Evolutionary conservation across 257 asterid genomes (phyloP), one percentile per base, ranked within the genome.

Genomic region (Ilex aquifolium): DNA sequence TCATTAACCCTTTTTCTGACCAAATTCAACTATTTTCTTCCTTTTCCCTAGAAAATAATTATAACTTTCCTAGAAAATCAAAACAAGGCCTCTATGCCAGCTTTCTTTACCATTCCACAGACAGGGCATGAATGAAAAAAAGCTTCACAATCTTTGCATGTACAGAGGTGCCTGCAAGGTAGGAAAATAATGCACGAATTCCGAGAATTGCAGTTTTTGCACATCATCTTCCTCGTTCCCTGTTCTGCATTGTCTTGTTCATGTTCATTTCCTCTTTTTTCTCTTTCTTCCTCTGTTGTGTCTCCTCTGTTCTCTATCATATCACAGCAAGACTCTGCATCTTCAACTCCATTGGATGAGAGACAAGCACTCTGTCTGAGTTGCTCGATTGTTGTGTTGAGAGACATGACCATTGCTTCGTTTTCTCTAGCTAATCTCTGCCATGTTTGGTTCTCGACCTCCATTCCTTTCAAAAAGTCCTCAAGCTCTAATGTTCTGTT

Each of bases 91-190:
- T 86, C 83, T 42, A 91, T 74, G 64, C 65, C 74, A n/a, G 80
- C 86, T 66, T 80, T 80, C 73, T 91, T 88, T 0, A 57, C 67
- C 63, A 59, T 44, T 27, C 74, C 74, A 76, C 98, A 92, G 12
- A 89, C 69, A 0, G 98, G 98, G 61, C 98, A 92, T 17, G 69
- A 75, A 71, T 70, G 60, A 61, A 89, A 75, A 59, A 85, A 74
- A 31, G 79, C 74, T 13, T 73, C 95, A 57, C 97, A 92, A 44
- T 57, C 64, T 42, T 65, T 67, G 82, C 98, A 92, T 5, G 80
- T 74, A 36, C 88, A 85, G 1, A 92, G 81, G 69, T 92, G 98
- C 61, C 97, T 76, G 58, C 97, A 92, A 0, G 97, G 97, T 46
- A 92, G 61, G 73, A 89, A 65, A 51, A 92, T 64, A 12, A 89